Percentiles rank a stretch among this genome's conserved stretches.
Evolutionary conservation across 257 asterid genomes (phyloP).

Genomic region (Coffea eugenioides): DNA sequence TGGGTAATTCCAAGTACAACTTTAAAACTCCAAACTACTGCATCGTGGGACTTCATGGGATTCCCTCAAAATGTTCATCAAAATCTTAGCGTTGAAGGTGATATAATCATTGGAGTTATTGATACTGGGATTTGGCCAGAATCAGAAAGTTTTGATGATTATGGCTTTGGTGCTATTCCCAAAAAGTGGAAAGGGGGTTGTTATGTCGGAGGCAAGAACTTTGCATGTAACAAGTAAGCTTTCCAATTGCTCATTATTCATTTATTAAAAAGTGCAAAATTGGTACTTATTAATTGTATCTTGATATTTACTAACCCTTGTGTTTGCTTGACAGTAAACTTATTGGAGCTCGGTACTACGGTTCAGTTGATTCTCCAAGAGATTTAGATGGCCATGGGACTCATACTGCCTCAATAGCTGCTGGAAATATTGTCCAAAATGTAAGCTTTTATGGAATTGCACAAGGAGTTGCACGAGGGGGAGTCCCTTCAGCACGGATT

Average conservation of each 20-base stretch:
- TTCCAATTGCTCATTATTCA: too few species aligned
- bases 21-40: constrained; percentile 34
- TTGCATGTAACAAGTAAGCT: constrained; percentile 47
- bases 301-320: neutral
- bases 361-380: constrained; percentile 10
- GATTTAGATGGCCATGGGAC: constrained; percentile 36
- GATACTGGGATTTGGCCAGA: constrained; percentile 49
- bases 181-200: constrained; percentile 50
- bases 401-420: constrained; percentile 48
- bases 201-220: constrained; percentile 31
- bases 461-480: constrained; percentile 41
- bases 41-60: constrained; percentile 50
- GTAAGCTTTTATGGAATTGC: constrained; percentile 33
- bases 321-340: constrained; percentile 22
- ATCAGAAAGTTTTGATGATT: constrained; percentile 34
- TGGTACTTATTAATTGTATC: too few species aligned
- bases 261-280: neutral
- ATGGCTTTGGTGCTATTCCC: constrained; percentile 37
- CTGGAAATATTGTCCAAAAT: constrained; percentile 29
- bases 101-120: constrained; percentile 36
- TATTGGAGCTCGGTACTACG: constrained; percentile 40
- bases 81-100: constrained; percentile 30
- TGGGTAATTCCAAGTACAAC: constrained; percentile 31
- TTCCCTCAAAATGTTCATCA: constrained; percentile 19
- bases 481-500: constrained; percentile 37